A percentile compares a stretch with the other conserved stretches of the same genome.
These are phyloP conservation scores for Plasmodium relictum DNA, from an alignment of 169 alveolate genomes.

Conservation along the genomic window DNA sequence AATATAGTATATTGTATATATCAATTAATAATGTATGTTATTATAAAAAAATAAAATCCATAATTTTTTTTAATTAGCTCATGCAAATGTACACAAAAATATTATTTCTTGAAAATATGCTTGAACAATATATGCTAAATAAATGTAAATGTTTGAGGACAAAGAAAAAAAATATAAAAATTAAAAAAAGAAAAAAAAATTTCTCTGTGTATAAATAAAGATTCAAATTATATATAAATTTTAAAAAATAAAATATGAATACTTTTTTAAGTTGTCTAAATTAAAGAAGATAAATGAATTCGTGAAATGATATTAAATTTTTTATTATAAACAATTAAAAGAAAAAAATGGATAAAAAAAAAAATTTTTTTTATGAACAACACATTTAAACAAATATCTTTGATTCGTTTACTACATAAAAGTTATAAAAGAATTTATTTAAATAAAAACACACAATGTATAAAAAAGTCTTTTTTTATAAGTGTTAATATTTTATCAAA, in stretches of 20 bases:
- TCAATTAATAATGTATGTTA: not conserved
- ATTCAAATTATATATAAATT: conserved; percentile 3
- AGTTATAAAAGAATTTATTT: not conserved
- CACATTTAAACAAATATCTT: conserved; percentile 18
- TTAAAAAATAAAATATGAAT: conserved; percentile 22
- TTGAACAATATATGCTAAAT: conserved; percentile 9
- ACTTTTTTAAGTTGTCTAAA: conserved; percentile 14
- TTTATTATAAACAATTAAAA: conserved; percentile 9
- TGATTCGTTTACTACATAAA: conserved; percentile 27
- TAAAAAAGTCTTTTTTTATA: conserved; percentile 19
- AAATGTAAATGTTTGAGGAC: conserved; percentile 2
- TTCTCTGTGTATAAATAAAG: too few relatives aligned
- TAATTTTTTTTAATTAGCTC: conserved; percentile 17
- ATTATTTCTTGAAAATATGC: conserved; percentile 2
- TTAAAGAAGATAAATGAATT: conserved; percentile 11
- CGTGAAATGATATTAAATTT: not conserved
- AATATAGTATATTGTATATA: not conserved
- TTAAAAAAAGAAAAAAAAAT: too few relatives aligned
- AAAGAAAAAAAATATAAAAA: conserved; percentile 11
- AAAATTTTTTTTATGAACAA: not conserved
- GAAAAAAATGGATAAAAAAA: not conserved
- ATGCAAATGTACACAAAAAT: conserved; percentile 4
- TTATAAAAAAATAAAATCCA: conserved; percentile 6
- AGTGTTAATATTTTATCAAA: not conserved
- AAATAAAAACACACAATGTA: not conserved